These are phyloP conservation scores for Pestalotiopsis fici DNA, from an alignment of 2,329 filamentous ascomycete genomes.

Conservation along the genomic window DNA sequence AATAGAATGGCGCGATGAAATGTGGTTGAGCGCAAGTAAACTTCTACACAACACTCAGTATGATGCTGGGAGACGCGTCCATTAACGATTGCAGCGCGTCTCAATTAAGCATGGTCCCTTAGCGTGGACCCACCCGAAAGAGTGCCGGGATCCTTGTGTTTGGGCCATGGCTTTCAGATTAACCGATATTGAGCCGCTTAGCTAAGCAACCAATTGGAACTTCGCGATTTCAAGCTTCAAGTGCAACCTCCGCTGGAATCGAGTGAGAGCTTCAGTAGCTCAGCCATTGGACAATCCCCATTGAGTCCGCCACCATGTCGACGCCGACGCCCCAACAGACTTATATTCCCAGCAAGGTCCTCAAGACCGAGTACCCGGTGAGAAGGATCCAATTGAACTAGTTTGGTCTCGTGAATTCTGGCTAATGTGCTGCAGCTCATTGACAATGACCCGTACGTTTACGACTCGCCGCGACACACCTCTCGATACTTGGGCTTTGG, in stretches of 20 bases:
- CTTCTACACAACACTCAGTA: neutral
- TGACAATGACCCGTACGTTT: conserved; percentile 92
- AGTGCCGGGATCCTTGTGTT: neutral
- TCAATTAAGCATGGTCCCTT: conserved; percentile 3
- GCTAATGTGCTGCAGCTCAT: conserved; percentile 71
- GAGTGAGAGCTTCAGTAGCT: conserved; percentile 11
- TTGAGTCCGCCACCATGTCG: conserved; percentile 36
- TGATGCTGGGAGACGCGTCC: conserved; percentile 12
- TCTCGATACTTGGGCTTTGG: neutral
- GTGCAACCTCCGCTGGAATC: conserved; percentile 18
- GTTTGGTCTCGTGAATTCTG: conserved; percentile 18
- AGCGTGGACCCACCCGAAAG: neutral
- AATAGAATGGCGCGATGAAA: neutral
- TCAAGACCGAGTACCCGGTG: conserved; percentile 86
- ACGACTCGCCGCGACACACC: conserved; percentile 7
- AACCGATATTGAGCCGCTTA: conserved; percentile 29
- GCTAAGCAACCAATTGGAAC: conserved; percentile 20
- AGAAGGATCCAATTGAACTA: conserved; percentile 37
- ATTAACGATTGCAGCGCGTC: conserved; percentile 7
- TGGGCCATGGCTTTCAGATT: neutral
- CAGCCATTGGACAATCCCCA: conserved; percentile 14
- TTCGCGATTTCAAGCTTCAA: conserved; percentile 26
- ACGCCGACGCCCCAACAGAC: conserved; percentile 37
- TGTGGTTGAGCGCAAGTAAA: neutral
- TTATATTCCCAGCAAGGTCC: conserved; percentile 74